phyloP scores from a whole-genome alignment of 768 basidiomycete species.

The Phlebiopsis flavidoalba region DNA sequence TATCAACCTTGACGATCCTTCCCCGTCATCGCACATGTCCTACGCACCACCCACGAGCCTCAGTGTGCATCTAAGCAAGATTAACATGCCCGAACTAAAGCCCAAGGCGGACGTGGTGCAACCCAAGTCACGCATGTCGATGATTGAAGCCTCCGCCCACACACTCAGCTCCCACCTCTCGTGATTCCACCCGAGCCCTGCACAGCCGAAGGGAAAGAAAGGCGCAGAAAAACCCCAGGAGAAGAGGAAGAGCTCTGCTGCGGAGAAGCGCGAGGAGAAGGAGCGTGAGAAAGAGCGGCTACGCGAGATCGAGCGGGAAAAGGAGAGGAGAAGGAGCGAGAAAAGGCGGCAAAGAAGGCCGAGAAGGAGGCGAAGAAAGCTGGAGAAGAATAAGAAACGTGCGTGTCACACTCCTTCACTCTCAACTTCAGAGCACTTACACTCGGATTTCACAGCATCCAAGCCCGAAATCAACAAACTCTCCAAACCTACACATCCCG shows the following conservation, averaged over 20 bases:
- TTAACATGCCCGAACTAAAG: constrained; percentile 78
- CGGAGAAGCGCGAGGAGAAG: constrained; percentile 20
- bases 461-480: constrained; percentile 3
- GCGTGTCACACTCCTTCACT: not conserved
- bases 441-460: not conserved
- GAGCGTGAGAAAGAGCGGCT: constrained; percentile 23
- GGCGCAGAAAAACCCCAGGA: not conserved
- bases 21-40: constrained; percentile 30
- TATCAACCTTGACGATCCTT: constrained; percentile 57
- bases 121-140: not conserved
- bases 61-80: constrained; percentile 77
- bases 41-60: constrained; percentile 69
- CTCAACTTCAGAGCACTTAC: not conserved
- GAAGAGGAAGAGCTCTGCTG: constrained; percentile 4
- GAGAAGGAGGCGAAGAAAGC: constrained; percentile 21
- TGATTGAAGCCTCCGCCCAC: not conserved
- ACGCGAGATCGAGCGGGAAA: constrained; percentile 34
- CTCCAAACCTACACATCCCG: not conserved
- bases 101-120: constrained; percentile 37
- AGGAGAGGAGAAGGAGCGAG: constrained; percentile 22
- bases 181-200: not conserved
- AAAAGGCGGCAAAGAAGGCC: constrained; percentile 26
- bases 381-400: constrained; percentile 30
- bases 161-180: not conserved
- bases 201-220: not conserved